Base-by-base conservation (phyloP, 2,329 filamentous ascomycete species). In the Keithomyces neogunnii region DNA sequence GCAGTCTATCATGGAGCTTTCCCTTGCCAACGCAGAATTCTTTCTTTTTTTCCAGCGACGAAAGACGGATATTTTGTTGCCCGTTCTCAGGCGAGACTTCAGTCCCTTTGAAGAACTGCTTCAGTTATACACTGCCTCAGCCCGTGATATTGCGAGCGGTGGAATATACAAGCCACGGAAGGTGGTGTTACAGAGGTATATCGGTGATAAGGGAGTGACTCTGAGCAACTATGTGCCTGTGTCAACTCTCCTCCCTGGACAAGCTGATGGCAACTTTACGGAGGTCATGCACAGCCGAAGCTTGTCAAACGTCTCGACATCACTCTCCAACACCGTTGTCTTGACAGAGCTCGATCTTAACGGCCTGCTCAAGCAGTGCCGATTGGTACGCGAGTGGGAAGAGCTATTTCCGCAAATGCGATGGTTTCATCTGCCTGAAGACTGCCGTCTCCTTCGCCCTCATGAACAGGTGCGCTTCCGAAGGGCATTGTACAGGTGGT, bases 401-500 rank as follows among this genome's bases (percentile, higher is more conserved):
- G 62, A 63, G 33, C 56, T 70, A 2, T 71, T 72, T 45, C 70
- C 70, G 4, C 69, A 70, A 50, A 66, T 76, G 57, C 66, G 69
- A 50, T 77, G 73, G 73, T 73, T 76, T 55, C 66, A 73, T 2
- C 60, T 68, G 8, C 69, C 70, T 0, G 70, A 73, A 51, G 63
- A 73, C 46, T 71, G 73, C 40, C 72, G 77, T 13, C 67, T 66
- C 38, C 66, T 81, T 5, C 62, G 62, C 6, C 49, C 60, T 0
- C 62, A 68, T 30, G 78, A 81, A 57, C 66, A 66, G 31, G 55
- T 62, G n/a, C 70, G 76, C 46, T 67, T 80, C 48, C 72, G 78
- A 4, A 69, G 70, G 54, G 77, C 74, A 1, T 61, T 81, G 32
- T 78, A 77, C 48, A 64, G 69, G 33, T 81, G 77, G 77, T 79